phyloP scores from a whole-genome alignment of 768 basidiomycete genomes.

The Mycena indigotica region DNA sequence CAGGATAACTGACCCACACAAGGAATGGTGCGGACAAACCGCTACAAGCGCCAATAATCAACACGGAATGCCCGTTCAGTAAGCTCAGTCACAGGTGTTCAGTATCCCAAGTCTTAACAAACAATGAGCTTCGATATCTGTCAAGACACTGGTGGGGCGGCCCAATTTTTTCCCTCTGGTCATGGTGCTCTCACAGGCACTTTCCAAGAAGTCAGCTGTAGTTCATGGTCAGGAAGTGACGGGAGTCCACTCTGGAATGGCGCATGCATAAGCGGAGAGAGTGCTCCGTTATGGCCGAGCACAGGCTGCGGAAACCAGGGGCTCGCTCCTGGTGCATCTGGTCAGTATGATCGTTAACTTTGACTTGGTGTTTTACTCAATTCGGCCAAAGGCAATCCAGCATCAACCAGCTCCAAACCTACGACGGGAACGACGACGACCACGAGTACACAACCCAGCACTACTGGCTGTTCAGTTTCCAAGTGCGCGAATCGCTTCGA shows the following conservation, averaged over 20 bases:
- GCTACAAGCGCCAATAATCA: constrained; percentile 43
- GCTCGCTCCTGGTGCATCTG: constrained; percentile 19
- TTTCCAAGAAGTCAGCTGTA: constrained; percentile 58
- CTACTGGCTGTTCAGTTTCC: not conserved
- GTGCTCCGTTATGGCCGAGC: constrained; percentile 52
- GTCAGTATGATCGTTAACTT: not conserved
- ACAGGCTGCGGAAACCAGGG: constrained; percentile 50
- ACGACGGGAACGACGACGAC: constrained; percentile 8
- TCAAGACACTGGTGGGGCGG: constrained; percentile 54
- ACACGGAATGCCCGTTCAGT: constrained; percentile 53
- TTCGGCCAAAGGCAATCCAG: not conserved
- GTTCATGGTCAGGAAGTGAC: constrained; percentile 59
- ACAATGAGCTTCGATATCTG: constrained; percentile 59
- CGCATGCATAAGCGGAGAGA: constrained; percentile 53
- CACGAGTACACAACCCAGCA: not conserved
- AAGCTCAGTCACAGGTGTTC: constrained; percentile 19
- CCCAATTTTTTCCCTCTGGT: constrained; percentile 57
- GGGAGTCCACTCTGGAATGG: constrained; percentile 48
- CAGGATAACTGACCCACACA: not conserved
- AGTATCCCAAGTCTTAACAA: not conserved
- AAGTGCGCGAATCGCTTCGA: constrained; percentile 12
- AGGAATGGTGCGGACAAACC: constrained; percentile 60
- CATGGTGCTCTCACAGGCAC: constrained; percentile 56
- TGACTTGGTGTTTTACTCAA: too few species aligned
- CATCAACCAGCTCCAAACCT: not conserved